These are phyloP conservation scores for Alternaria incomplexa DNA, from an alignment of 2,329 filamentous ascomycete species.

Conservation along the genomic window DNA sequence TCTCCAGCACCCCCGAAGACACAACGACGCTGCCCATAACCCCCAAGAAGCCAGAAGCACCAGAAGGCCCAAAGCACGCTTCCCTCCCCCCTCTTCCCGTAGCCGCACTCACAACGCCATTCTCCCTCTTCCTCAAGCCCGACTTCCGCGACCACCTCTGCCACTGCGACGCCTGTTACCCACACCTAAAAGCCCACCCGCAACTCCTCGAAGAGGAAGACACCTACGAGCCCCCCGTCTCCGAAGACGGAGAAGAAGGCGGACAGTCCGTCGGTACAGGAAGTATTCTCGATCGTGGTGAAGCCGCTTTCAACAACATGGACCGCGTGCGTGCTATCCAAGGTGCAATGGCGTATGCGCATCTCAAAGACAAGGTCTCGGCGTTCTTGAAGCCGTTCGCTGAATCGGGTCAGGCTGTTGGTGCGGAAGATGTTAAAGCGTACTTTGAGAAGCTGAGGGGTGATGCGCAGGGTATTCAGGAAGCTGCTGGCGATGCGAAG, in stretches of 20 bases:
- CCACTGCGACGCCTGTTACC: constrained; percentile 81
- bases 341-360: constrained; percentile 97
- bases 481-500: constrained; percentile 41
- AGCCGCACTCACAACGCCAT: constrained; percentile 59
- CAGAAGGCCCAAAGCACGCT: constrained; percentile 64
- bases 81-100: constrained; percentile 63
- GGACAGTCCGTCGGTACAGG: constrained; percentile 71
- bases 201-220: constrained; percentile 95
- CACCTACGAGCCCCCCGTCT: constrained; percentile 88
- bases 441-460: constrained; percentile 95
- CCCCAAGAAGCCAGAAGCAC: constrained; percentile 31
- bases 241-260: constrained; percentile 61
- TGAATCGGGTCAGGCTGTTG: constrained; percentile 84
- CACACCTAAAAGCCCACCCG: constrained; percentile 70
- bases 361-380: constrained; percentile 94
- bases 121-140: constrained; percentile 83
- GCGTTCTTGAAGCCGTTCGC: constrained; percentile 93
- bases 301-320: constrained; percentile 88
- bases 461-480: constrained; percentile 73
- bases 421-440: constrained; percentile 93
- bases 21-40: constrained; percentile 30
- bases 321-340: constrained; percentile 92
- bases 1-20: constrained; percentile 46
- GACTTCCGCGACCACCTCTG: constrained; percentile 84
- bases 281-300: constrained; percentile 86